Percentiles rank a stretch among this genome's conserved stretches.
Conservation (phyloP, 192 early-diverging fungal genomes). For the Gonapodya prolifera region DNA sequence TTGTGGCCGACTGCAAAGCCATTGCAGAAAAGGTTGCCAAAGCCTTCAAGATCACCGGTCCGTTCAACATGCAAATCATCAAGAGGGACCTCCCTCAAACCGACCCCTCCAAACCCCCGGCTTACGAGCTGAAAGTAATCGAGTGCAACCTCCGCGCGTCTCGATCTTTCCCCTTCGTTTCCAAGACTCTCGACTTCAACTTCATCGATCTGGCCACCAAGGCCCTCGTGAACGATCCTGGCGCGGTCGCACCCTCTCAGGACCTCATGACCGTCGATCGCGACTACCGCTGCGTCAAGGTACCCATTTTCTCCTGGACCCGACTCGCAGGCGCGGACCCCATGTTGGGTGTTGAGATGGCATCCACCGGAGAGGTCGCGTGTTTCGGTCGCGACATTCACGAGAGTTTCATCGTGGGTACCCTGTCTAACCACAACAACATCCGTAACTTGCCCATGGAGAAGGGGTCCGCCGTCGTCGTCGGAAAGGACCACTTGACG, state of each 20-base stretch:
- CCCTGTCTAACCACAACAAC: constrained; percentile 76
- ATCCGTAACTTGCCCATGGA: constrained; percentile 64
- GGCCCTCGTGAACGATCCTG: constrained; percentile 77
- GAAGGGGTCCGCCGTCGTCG: constrained; percentile 23
- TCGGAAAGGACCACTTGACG: constrained; percentile 44
- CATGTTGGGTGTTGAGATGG: constrained; percentile 98
- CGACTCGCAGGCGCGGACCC: constrained; percentile 93
- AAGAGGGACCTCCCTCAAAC: constrained; percentile 98
- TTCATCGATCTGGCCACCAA: constrained; percentile 94
- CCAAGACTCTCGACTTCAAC: constrained; percentile 89
- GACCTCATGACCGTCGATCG: constrained; percentile 48
- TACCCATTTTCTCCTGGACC: constrained; percentile 95
- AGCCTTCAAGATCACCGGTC: constrained; percentile 93
- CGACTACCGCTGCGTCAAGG: constrained; percentile 88
- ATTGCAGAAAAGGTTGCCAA: constrained; percentile 85
- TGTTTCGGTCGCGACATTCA: constrained; percentile 97
- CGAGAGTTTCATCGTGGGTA: constrained; percentile 72
- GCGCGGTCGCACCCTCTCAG: constrained; percentile 62
- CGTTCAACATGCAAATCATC: constrained; percentile 98
- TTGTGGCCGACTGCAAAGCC: constrained; percentile 78
- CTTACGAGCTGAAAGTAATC: constrained; percentile 99
- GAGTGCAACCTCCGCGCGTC: constrained; percentile 97
- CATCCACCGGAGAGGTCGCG: constrained; percentile 97
- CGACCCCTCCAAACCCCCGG: no score
- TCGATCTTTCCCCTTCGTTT: constrained; percentile 94